Base-by-base conservation (phyloP, 495 filamentous ascomycete species). In the Thermochaetoides thermophila region DNA sequence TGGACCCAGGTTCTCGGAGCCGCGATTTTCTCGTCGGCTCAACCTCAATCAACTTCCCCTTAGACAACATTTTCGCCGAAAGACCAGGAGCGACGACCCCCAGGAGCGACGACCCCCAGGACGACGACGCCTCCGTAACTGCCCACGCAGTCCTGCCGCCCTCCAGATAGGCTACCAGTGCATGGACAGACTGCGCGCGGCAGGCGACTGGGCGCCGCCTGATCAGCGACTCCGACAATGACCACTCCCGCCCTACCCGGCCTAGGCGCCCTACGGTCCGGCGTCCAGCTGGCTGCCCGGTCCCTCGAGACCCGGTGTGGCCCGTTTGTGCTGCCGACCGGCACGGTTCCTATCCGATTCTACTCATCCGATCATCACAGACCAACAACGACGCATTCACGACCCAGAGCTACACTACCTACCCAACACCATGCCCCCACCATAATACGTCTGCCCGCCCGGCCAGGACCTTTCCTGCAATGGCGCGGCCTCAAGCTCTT, bases 251-350 rank as follows among this genome's bases (percentile, higher is more conserved):
- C 42, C 12, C 37, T 55, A 25, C n/a, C n/a, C n/a, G 49, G 52
- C 43, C 46, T 55, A 34, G 39, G 42, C 40, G 46, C 46, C 40
- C 49, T 55, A 18, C 41, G 49, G 27, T 41, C 46, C 31, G 35
- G 46, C 40, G 38, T 42, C 34, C 49, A 51, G 35, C 33, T 42
- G 26, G 46, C 39, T 16, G 43, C 40, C 5, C 47, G 35, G 14
- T 42, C 44, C 4, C 31, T 48, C 21, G 33, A 44, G n/a, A 50
- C 18, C 25, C 38, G 26, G 18, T 34, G 27, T 20, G 18, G 22
- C 22, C 32, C 27, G 19, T 27, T n/a, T n/a, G n/a, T 37, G 7
- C 22, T 29, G 2, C 27, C 29, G 7, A 17, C 18, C 14, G 39
- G 29, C 11, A 20, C 35, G 2, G 24, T 33, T 7, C 35, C 48